Percentiles rank a stretch among this genome's conserved stretches.
Evolutionary conservation across 1,284 basidiomycete species (phyloP).

Genomic region (Meira miltonrushii): DNA sequence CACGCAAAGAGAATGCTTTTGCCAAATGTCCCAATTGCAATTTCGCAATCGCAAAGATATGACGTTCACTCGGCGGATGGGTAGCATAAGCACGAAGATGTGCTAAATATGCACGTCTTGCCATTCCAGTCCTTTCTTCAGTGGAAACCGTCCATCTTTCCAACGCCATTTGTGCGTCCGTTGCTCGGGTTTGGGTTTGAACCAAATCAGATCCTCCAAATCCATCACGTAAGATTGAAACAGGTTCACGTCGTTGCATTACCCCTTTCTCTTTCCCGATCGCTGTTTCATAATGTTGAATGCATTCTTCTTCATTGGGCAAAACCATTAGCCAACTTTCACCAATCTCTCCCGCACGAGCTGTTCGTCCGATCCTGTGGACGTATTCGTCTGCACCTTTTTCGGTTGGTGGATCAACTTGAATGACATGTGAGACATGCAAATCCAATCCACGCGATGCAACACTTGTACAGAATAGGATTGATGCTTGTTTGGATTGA

Average conservation of each 20-base stretch:
- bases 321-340: conserved; percentile 90
- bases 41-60: conserved; percentile 88
- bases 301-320: conserved; percentile 70
- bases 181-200: conserved; percentile 78
- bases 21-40: conserved; percentile 94
- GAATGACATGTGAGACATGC: conserved; percentile 86
- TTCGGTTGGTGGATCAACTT: conserved; percentile 96
- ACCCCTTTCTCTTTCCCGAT: background rate
- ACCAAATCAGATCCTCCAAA: conserved; percentile 2
- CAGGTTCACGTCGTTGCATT: background rate
- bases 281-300: background rate
- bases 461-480: conserved; percentile 91
- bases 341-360: conserved; percentile 78
- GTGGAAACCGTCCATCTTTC: conserved; percentile 83
- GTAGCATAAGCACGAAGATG: conserved; percentile 96
- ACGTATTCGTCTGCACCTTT: conserved; percentile 94
- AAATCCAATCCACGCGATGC: conserved; percentile 96
- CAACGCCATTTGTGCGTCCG: conserved; percentile 88
- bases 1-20: conserved; percentile 90
- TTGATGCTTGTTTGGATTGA: conserved; percentile 53
- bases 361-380: conserved; percentile 92
- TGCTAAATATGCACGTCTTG: conserved; percentile 81
- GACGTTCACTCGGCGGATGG: conserved; percentile 88
- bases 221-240: background rate
- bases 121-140: conserved; percentile 67